These are phyloP conservation scores for Aureobasidium sp. DNA, from an alignment of 2,329 filamentous ascomycete genomes.

Conservation along the genomic window DNA sequence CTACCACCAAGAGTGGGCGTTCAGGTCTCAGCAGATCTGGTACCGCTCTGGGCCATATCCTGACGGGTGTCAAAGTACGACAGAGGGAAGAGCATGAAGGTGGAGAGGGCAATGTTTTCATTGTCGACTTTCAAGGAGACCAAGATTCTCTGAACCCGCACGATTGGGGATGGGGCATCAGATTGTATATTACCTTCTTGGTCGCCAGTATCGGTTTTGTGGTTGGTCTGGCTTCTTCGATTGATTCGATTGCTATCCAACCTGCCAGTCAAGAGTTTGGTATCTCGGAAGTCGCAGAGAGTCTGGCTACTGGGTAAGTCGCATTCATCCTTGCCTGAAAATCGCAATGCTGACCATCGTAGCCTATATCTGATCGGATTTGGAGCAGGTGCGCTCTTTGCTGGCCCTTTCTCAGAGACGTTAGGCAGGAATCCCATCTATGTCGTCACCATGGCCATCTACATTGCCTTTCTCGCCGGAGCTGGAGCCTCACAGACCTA, in stretches of 20 bases:
- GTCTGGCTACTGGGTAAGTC: conserved; percentile 36
- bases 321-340: too few relatives aligned
- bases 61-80: conserved; percentile 31
- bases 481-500: conserved; percentile 40
- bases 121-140: conserved; percentile 29
- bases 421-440: conserved; percentile 39
- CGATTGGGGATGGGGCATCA: conserved; percentile 25
- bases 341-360: too few relatives aligned
- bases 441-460: conserved; percentile 36
- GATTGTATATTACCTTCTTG: conserved; percentile 26
- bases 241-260: conserved; percentile 41
- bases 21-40: conserved; percentile 14
- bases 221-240: conserved; percentile 43
- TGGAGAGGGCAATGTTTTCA: conserved; percentile 29
- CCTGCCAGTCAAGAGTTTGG: conserved; percentile 38
- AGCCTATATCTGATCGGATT: conserved; percentile 31
- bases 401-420: conserved; percentile 41
- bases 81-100: conserved; percentile 27
- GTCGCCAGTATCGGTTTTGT: conserved; percentile 39
- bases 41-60: conserved; percentile 23
- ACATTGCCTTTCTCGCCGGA: conserved; percentile 42
- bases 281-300: conserved; percentile 43
- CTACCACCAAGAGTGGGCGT: conserved; percentile 21
- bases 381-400: conserved; percentile 39
- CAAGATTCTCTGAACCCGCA: conserved; percentile 29